Base-by-base conservation (phyloP, 1,284 basidiomycete genomes). In the Ustanciosporium gigantosporum region DNA sequence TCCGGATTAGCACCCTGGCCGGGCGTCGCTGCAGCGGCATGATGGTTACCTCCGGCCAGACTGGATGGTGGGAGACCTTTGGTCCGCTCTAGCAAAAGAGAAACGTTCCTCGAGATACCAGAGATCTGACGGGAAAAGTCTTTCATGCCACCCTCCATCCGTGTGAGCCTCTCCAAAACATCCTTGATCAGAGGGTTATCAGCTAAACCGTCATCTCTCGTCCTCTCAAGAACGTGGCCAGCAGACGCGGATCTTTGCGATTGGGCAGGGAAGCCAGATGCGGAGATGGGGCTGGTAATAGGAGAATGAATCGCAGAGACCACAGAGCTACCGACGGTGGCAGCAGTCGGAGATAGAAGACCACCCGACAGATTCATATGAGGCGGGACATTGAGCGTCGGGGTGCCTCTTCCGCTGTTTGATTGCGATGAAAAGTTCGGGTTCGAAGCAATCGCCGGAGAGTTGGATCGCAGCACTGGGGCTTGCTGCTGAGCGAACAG, bases 51-150 rank as follows among this genome's bases (percentile, higher is more conserved):
- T 20, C 36, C 46, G 19, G 48, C 52, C 16, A 65, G 61, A 36
- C 52, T 60, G 7, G 43, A 25, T 1, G 47, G 55, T 5, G 55
- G 48, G 4, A 64, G 45, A 20, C 32, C 46, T 37, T 57, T 55
- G 36, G 66, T 72, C 29, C 86, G 84, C 53, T 90, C 88, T 31
- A 90, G 81, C 42, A 91, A 81, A 13, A 89, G 72, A 71, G 86
- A 84, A 44, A 91, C 84, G 79, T 90, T 90, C 70, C 84, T 84
- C 55, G 86, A 84, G 36, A 91, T 81, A 68, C 89, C 87, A 6
- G 81, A 81, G 29, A 91, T 81, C 66, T 89, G 86, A 6, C 85
- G 83, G 68, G 87, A 86, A 38, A 91, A 85, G 67, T 90, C 86
- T 35, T 85, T 82, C 25, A 85, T 83, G 3, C 84, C 82, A 48